These are phyloP conservation scores for Fusarium sacchari DNA, from an alignment of 2,329 filamentous ascomycete species.

Conservation along the genomic window DNA sequence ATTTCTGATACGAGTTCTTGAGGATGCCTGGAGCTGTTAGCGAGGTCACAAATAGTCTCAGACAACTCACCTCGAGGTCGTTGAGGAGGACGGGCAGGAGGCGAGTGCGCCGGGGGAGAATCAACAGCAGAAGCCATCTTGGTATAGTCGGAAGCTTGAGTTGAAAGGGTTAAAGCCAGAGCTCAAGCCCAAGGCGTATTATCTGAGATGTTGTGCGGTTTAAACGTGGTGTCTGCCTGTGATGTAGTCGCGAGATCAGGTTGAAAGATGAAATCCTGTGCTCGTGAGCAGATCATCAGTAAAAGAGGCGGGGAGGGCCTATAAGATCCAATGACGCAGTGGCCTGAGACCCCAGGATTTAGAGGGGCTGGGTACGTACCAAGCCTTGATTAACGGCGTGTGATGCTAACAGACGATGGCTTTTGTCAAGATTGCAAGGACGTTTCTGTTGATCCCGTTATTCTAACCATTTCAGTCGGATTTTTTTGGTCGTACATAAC, in stretches of 20 bases:
- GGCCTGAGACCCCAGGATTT: conserved; percentile 32
- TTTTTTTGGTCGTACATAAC: background rate
- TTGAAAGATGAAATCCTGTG: conserved; percentile 29
- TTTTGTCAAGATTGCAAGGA: background rate
- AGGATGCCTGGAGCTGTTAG: conserved; percentile 75
- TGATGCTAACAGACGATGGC: background rate
- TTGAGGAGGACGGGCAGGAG: conserved; percentile 53
- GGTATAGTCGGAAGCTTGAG: conserved; percentile 28
- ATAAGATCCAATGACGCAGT: conserved; percentile 40
- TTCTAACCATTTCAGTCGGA: background rate
- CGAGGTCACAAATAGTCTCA: background rate
- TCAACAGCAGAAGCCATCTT: conserved; percentile 56
- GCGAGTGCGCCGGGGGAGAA: conserved; percentile 53
- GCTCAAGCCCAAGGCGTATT: conserved; percentile 9
- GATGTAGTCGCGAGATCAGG: conserved; percentile 36
- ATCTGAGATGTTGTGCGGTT: background rate
- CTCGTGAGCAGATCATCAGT: conserved; percentile 38
- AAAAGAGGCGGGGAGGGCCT: conserved; percentile 28
- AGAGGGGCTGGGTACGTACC: conserved; percentile 33
- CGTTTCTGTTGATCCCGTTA: background rate
- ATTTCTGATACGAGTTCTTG: conserved; percentile 83
- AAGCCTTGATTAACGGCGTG: background rate
- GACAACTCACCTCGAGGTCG: conserved; percentile 57
- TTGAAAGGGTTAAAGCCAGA: conserved; percentile 29
- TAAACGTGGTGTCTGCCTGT: conserved; percentile 26